These are phyloP conservation scores for Heliocybe sulcata DNA, from an alignment of 1,284 basidiomycete species.

Conservation along the genomic window DNA sequence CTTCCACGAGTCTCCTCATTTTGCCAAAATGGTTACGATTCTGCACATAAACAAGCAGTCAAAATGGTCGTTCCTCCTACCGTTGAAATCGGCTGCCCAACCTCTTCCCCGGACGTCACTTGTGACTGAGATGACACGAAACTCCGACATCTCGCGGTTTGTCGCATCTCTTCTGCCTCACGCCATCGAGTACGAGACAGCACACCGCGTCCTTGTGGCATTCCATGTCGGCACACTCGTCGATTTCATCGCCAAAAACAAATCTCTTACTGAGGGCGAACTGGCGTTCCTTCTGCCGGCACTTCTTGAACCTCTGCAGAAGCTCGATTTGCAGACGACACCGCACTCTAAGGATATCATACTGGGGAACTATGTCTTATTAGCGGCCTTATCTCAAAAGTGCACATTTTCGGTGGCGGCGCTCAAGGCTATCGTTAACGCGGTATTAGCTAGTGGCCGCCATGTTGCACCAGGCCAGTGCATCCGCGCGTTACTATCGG, in stretches of 20 bases:
- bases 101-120: constrained; percentile 63
- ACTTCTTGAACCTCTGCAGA: constrained; percentile 48
- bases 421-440: constrained; percentile 45
- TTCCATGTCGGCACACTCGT: constrained; percentile 84
- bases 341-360: constrained; percentile 37
- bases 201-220: constrained; percentile 71
- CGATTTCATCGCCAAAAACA: constrained; percentile 63
- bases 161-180: constrained; percentile 56
- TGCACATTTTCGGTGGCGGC: constrained; percentile 48
- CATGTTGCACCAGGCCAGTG: constrained; percentile 45
- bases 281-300: constrained; percentile 58
- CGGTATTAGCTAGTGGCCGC: constrained; percentile 45
- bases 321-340: constrained; percentile 10
- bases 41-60: constrained; percentile 62
- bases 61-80: constrained; percentile 60
- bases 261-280: constrained; percentile 53
- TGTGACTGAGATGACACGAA: constrained; percentile 68
- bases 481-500: constrained; percentile 48
- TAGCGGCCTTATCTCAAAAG: constrained; percentile 62
- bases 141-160: constrained; percentile 71
- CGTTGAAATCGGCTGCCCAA: constrained; percentile 71
- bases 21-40: constrained; percentile 89
- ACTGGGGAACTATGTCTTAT: constrained; percentile 70
- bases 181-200: constrained; percentile 42
- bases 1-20: constrained; percentile 93